Evolutionary conservation across 2,329 filamentous ascomycete genomes (phyloP).

Genomic region (Pezicula rhizophila): DNA sequence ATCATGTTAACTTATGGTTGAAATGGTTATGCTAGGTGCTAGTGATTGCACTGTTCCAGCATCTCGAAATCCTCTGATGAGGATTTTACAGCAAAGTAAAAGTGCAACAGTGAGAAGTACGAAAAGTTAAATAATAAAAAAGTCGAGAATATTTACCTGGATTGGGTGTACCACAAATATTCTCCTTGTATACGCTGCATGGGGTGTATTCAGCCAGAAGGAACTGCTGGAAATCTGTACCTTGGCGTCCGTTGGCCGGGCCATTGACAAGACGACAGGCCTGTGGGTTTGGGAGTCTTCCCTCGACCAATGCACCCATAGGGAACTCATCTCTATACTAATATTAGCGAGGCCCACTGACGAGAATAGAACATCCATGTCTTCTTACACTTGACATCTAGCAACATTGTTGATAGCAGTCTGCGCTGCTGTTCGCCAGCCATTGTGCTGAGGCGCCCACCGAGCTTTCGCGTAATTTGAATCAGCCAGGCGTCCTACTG

Average conservation of each 20-base stretch:
- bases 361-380: background rate
- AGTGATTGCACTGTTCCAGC: background rate
- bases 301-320: constrained; percentile 5
- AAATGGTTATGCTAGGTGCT: background rate
- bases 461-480: background rate
- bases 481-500: background rate
- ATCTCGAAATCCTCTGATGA: background rate
- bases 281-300: constrained; percentile 3
- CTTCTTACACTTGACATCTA: constrained; percentile 1
- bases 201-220: constrained; percentile 1
- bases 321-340: constrained; percentile 7
- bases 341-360: background rate
- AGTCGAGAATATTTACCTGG: background rate
- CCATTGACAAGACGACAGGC: constrained; percentile 9
- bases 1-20: constrained; percentile 1
- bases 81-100: too few species aligned
- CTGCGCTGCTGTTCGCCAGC: constrained; percentile 3
- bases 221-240: constrained; percentile 7
- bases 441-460: constrained; percentile 1
- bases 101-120: too few species aligned
- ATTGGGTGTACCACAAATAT: background rate
- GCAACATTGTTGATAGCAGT: constrained; percentile 1
- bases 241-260: constrained; percentile 9
- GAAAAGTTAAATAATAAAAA: background rate
- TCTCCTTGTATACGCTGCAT: constrained; percentile 1